Percentiles rank a stretch among this genome's conserved stretches.
These are phyloP conservation scores for Rhododendron mucronatum DNA, from an alignment of 148 eudicot genomes.

Conservation along the genomic window DNA sequence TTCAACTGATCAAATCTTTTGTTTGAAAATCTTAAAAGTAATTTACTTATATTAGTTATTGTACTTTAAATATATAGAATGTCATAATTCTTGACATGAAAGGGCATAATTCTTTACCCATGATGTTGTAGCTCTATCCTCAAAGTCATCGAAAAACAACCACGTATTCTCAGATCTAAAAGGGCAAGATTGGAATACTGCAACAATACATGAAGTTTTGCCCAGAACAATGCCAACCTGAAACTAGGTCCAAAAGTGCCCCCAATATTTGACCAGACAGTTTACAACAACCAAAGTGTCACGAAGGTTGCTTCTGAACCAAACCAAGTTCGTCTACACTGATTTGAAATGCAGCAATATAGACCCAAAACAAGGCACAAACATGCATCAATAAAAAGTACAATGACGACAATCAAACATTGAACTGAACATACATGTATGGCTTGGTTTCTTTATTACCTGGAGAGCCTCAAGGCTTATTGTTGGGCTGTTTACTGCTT, in stretches of 20 bases:
- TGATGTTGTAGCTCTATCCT: background rate
- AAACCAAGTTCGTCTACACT: background rate
- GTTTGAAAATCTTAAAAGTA: background rate
- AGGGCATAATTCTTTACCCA: background rate
- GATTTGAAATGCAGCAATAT: background rate
- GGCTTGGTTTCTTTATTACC: constrained; percentile 37
- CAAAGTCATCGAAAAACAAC: background rate
- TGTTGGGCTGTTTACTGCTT: constrained; percentile 47
- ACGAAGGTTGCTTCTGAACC: background rate
- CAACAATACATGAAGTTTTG: background rate
- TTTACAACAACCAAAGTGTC: background rate
- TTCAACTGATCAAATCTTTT: background rate
- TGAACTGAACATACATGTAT: background rate
- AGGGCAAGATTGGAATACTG: background rate
- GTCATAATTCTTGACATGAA: background rate
- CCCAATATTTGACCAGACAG: background rate
- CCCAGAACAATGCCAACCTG: background rate
- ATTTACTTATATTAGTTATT: background rate
- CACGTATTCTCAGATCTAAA: background rate
- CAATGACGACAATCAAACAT: background rate
- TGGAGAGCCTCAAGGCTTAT: constrained; percentile 81
- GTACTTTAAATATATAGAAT: background rate
- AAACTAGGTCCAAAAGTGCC: background rate
- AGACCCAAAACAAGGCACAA: background rate
- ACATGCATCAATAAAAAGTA: background rate